A percentile compares a stretch with the other conserved stretches of the same genome.
phyloP scores from a whole-genome alignment of 208 protist species.

The Leishmania arabica region DNA sequence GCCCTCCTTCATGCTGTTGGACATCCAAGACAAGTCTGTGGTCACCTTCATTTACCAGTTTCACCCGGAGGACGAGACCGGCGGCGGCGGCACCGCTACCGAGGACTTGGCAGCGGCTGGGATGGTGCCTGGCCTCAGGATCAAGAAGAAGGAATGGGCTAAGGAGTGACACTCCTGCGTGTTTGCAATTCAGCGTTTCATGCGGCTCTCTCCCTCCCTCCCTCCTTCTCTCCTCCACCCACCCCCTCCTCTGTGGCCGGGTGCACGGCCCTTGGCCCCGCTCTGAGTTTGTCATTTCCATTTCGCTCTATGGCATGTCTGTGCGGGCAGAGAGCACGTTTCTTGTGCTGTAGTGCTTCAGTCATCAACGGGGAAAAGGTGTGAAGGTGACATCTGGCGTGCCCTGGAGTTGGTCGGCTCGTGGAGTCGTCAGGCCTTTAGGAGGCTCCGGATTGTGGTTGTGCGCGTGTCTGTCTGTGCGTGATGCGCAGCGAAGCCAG shows the following conservation, averaged over 20 bases:
- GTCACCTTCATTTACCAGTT: slow-evolving; percentile 81
- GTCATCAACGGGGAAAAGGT: background rate
- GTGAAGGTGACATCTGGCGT: background rate
- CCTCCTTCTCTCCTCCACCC: too few species aligned
- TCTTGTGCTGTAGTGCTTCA: background rate
- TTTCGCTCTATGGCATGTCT: background rate
- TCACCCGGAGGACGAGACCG: slow-evolving; percentile 21
- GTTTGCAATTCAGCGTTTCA: too few species aligned
- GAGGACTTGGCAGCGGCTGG: slow-evolving; percentile 19
- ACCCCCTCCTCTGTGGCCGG: background rate
- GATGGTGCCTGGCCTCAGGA: slow-evolving; percentile 33
- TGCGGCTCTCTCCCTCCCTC: background rate
- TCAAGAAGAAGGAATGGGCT: slow-evolving; percentile 80
- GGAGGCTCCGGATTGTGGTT: background rate
- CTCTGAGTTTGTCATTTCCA: background rate
- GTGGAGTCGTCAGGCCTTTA: background rate
- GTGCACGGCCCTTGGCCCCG: too few species aligned
- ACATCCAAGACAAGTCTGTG: slow-evolving; percentile 91
- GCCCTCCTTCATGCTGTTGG: slow-evolving; percentile 97
- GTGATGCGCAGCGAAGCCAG: background rate
- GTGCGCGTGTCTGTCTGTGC: background rate
- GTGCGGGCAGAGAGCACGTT: background rate
- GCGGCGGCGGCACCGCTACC: slow-evolving; percentile 5
- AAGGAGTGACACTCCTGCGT: slow-evolving; percentile 27
- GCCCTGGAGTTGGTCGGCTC: background rate